Conservation (phyloP, 345 rosid species). For the Passiflora organensis region DNA sequence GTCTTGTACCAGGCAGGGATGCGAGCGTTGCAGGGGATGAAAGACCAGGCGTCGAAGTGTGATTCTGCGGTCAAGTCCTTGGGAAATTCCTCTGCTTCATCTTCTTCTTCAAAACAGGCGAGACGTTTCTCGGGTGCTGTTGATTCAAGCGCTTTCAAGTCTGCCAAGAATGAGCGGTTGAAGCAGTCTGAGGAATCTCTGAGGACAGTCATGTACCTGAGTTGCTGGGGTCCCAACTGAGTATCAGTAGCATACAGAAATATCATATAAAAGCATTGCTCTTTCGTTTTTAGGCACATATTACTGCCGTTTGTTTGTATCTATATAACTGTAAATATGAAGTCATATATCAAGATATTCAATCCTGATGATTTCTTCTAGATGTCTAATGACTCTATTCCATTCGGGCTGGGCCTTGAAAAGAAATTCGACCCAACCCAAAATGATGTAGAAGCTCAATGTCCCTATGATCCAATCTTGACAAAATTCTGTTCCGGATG, state of each 20-base stretch:
- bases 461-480: too few relatives aligned
- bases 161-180: constrained; percentile 36
- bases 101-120: constrained; percentile 38
- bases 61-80: constrained; percentile 38
- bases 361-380: not conserved
- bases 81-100: constrained; percentile 33
- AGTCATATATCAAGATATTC: not conserved
- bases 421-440: too few relatives aligned
- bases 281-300: too few relatives aligned
- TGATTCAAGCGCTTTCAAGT: constrained; percentile 30
- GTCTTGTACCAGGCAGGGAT: constrained; percentile 26
- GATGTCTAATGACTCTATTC: too few relatives aligned
- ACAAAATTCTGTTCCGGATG: too few relatives aligned
- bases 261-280: too few relatives aligned
- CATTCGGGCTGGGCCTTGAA: too few relatives aligned
- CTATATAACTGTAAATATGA: too few relatives aligned
- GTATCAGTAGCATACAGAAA: too few relatives aligned
- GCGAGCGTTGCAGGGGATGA: constrained; percentile 37
- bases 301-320: too few relatives aligned
- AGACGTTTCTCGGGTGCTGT: constrained; percentile 38
- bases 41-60: constrained; percentile 47
- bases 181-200: constrained; percentile 67
- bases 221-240: constrained; percentile 77
- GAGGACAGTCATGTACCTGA: constrained; percentile 68
- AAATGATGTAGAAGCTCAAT: too few relatives aligned